These are phyloP conservation scores for Botryotinia convoluta DNA, from an alignment of 2,329 filamentous ascomycete species.

Conservation along the genomic window DNA sequence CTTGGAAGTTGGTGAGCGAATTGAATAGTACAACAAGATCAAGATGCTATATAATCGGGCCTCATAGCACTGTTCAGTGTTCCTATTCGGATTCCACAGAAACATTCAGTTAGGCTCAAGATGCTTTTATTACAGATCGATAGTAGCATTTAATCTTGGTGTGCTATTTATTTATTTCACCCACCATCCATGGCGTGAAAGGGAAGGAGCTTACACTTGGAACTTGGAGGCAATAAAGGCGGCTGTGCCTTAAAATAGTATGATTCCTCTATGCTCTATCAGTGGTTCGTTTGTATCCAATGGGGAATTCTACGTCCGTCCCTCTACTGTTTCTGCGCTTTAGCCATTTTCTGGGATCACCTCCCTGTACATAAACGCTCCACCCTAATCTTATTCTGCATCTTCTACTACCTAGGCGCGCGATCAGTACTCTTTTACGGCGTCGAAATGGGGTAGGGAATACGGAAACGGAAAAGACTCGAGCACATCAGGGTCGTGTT, in stretches of 20 bases:
- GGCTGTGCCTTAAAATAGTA: constrained; percentile 10
- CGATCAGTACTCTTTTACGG: constrained; percentile 7
- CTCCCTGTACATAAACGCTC: constrained; percentile 15
- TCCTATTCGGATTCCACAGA: neutral
- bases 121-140: neutral
- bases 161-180: neutral
- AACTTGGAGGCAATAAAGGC: neutral
- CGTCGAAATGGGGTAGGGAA: constrained; percentile 1
- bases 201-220: neutral
- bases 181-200: neutral
- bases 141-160: neutral
- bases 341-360: constrained; percentile 6
- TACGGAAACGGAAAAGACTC: constrained; percentile 7
- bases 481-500: neutral
- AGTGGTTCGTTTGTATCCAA: constrained; percentile 5
- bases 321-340: constrained; percentile 11
- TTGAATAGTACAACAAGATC: neutral
- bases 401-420: constrained; percentile 11
- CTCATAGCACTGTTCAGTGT: neutral
- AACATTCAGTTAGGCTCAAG: neutral
- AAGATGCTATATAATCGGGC: neutral
- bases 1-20: neutral
- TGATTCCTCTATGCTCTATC: neutral
- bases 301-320: neutral
- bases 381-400: constrained; percentile 16